Percentiles rank a stretch among this genome's conserved stretches.
Evolutionary conservation across 345 rosid species (phyloP).

Genomic region (Microcos paniculata): DNA sequence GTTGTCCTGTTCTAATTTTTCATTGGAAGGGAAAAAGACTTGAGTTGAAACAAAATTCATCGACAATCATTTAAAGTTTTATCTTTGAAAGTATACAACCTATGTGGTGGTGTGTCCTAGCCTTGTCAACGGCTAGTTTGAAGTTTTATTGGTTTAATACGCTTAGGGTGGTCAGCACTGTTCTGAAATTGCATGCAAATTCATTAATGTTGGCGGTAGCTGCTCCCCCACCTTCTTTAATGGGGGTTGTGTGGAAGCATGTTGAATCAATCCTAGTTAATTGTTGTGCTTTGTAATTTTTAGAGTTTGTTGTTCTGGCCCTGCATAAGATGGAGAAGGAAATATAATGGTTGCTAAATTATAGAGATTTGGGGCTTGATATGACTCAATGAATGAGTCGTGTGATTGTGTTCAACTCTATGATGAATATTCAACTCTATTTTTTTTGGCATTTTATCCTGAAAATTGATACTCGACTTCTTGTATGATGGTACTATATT

Average conservation of each 20-base stretch:
- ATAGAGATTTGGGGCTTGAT: not conserved
- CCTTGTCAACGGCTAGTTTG: not conserved
- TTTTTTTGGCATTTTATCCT: not conserved
- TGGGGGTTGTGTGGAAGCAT: not conserved
- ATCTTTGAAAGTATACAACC: not conserved
- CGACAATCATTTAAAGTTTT: not conserved
- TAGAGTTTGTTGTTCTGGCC: not conserved
- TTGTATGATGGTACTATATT: not conserved
- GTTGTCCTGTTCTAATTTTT: not conserved
- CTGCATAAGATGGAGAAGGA: not conserved
- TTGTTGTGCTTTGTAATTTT: not conserved
- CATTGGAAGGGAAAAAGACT: not conserved
- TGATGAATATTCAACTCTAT: not conserved
- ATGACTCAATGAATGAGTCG: not conserved
- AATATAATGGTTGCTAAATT: not conserved
- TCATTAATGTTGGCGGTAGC: not conserved
- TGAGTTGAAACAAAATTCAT: not conserved
- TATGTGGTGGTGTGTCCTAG: not conserved
- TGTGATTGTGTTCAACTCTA: not conserved
- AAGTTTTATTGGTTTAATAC: not conserved
- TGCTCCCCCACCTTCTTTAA: not conserved
- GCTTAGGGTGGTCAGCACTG: no score
- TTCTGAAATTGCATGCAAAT: no score
- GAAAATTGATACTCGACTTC: not conserved
- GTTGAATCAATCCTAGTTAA: not conserved